Evolutionary conservation across 1,284 basidiomycete species (phyloP).

Genomic region (Coniophora puteana): DNA sequence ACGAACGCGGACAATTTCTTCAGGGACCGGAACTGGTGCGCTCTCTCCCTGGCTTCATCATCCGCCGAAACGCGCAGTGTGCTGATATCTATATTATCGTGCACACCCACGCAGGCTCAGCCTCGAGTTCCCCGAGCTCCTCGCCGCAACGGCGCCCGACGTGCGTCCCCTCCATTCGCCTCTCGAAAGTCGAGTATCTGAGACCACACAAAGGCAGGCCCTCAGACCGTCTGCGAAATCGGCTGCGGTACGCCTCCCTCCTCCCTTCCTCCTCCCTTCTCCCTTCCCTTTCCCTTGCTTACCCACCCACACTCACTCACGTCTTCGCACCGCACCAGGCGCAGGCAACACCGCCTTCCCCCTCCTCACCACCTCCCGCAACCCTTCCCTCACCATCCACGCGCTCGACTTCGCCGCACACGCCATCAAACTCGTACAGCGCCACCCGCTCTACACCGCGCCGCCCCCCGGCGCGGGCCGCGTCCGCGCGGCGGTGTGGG

Average conservation of each 20-base stretch:
- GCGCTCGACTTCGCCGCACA: slow-evolving; percentile 92
- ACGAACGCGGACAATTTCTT: slow-evolving; percentile 86
- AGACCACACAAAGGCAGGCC: slow-evolving; percentile 59
- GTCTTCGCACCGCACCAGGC: slow-evolving; percentile 40
- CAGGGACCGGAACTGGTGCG: slow-evolving; percentile 83
- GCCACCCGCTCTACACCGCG: slow-evolving; percentile 69
- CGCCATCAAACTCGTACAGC: slow-evolving; percentile 91
- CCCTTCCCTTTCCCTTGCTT: slow-evolving; percentile 1
- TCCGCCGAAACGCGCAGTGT: not conserved
- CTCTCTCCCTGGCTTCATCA: slow-evolving; percentile 1
- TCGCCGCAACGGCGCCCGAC: slow-evolving; percentile 63
- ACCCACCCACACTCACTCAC: not conserved
- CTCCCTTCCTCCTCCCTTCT: not conserved
- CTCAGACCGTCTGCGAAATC: slow-evolving; percentile 73
- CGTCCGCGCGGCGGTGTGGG: slow-evolving; percentile 88
- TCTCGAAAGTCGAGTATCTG: not conserved
- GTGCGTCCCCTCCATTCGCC: slow-evolving; percentile 38
- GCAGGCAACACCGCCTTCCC: slow-evolving; percentile 96
- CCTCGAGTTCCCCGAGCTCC: slow-evolving; percentile 87
- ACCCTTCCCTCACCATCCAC: slow-evolving; percentile 67
- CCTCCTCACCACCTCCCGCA: slow-evolving; percentile 77
- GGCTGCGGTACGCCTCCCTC: slow-evolving; percentile 65
- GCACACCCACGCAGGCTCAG: slow-evolving; percentile 82
- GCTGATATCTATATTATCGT: slow-evolving; percentile 1
- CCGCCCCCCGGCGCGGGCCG: slow-evolving; percentile 70